Percentiles rank a stretch among this genome's conserved stretches.
Conservation (phyloP, 352 stramenopile genomes). For the Globisporangium parvum region DNA sequence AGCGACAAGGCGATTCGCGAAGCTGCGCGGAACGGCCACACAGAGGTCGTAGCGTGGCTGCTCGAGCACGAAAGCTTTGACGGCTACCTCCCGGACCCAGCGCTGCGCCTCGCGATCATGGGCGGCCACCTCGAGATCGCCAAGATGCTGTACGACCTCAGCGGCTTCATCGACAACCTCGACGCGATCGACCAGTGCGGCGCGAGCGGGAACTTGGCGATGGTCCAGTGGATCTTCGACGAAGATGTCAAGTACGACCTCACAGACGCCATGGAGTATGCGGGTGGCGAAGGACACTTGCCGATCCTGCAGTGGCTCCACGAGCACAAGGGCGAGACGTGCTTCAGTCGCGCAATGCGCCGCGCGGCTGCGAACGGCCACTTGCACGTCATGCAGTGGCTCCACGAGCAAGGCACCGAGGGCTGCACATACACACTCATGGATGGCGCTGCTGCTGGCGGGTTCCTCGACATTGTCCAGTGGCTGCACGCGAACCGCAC, state of each 20-base stretch:
- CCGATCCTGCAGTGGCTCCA: constrained; percentile 22
- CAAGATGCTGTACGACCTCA: constrained; percentile 11
- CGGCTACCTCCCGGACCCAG: constrained; percentile 9
- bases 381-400: constrained; percentile 19
- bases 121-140: constrained; percentile 10
- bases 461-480: constrained; percentile 14
- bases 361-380: constrained; percentile 15
- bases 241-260: constrained; percentile 11
- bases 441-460: constrained; percentile 12
- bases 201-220: constrained; percentile 9
- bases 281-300: constrained; percentile 16
- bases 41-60: constrained; percentile 7
- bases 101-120: constrained; percentile 10
- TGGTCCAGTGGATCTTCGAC: constrained; percentile 13
- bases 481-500: constrained; percentile 12
- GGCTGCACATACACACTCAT: constrained; percentile 19
- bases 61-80: constrained; percentile 5
- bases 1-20: constrained; percentile 11
- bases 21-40: constrained; percentile 6
- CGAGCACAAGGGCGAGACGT: constrained; percentile 13
- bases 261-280: constrained; percentile 18
- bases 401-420: constrained; percentile 14
- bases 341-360: constrained; percentile 11
- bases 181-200: constrained; percentile 10
- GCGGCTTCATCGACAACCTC: constrained; percentile 10